Evolutionary conservation across 345 rosid genomes (phyloP).

Genomic region (Citrus australasica): DNA sequence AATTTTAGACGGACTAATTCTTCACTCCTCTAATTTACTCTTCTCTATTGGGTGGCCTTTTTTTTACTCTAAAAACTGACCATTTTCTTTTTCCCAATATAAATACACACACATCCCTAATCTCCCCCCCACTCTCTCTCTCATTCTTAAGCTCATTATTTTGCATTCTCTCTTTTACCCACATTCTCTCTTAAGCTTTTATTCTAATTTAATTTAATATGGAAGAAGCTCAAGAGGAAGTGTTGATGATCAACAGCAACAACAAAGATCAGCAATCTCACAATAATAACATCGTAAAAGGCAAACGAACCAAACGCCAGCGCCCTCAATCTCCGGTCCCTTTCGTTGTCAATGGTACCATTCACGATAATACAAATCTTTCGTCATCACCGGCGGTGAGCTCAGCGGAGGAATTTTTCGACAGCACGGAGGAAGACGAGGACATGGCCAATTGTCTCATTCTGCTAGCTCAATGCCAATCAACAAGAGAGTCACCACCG

Average conservation of each 20-base stretch:
- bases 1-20: constrained; percentile 14
- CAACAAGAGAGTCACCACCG: constrained; percentile 17
- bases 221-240: constrained; percentile 34
- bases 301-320: constrained; percentile 77
- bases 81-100: constrained; percentile 16
- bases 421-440: constrained; percentile 65
- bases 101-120: constrained; percentile 12
- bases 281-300: constrained; percentile 40
- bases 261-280: constrained; percentile 26
- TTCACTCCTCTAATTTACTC: constrained; percentile 28
- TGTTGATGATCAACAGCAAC: constrained; percentile 8
- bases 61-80: constrained; percentile 27
- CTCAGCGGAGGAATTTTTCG: constrained; percentile 27
- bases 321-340: constrained; percentile 62
- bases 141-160: constrained; percentile 9
- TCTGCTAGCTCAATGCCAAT: constrained; percentile 76
- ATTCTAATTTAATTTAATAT: background rate
- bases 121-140: constrained; percentile 9
- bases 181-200: too few relatives aligned
- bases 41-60: constrained; percentile 25
- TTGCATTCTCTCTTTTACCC: background rate
- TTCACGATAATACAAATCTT: background rate
- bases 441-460: constrained; percentile 95
- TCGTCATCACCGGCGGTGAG: constrained; percentile 30
- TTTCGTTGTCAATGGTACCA: constrained; percentile 28